Base-by-base conservation (phyloP, 163 green algal species). In the Scenedesmus sp. region DNA sequence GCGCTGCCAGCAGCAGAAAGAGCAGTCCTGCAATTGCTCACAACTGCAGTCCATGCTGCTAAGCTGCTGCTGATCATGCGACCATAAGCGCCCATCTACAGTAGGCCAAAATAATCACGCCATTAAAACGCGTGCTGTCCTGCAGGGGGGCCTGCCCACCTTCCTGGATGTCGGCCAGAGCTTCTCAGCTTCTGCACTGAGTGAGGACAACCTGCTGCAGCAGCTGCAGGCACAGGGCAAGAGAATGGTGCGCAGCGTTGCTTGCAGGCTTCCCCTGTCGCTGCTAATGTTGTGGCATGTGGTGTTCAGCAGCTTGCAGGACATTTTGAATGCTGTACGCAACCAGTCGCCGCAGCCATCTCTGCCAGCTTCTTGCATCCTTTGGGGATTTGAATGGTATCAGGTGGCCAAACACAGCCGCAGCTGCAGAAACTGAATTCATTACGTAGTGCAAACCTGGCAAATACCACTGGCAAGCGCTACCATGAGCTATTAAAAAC, bases 161-260 rank as follows among this genome's bases (percentile, higher is more conserved):
- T 99, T 99, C 76, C 94, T 99, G 70, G 98, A 99, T 91, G 93
- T 99, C 26, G 96, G 96, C 20, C 96, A 94, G 79, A 97, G 93
- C 87, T 99, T 99, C 91, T 97, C 96, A 16, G 97, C 96, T 0
- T 91, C 94, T 9, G 87, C 84, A 16, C 84, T 99, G 23, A 90
- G 66, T 3, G 98, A 99, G 87, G 98, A 99, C 95, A 99, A 99
- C 93, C 90, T 99, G 26, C 81, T 99, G 55, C 82, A 91, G 46
- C 98, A 99, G 94, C 87, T 99, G 82, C 86, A 81, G 26, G 64
- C 74, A 6, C 59, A 92, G 18, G 93, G 94, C 18, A 95, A 93
- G 90, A 87, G 88, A 0, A 82, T 97, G 94, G 96, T 97, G 91
- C 23, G 94, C 82, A 12, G 3, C 46, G 46, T 3, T 60, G 74